A percentile compares a stretch with the other conserved stretches of the same genome.
Evolutionary conservation across 108 stramenopile species (phyloP).

Genomic region (Mediolabrus comicus): DNA sequence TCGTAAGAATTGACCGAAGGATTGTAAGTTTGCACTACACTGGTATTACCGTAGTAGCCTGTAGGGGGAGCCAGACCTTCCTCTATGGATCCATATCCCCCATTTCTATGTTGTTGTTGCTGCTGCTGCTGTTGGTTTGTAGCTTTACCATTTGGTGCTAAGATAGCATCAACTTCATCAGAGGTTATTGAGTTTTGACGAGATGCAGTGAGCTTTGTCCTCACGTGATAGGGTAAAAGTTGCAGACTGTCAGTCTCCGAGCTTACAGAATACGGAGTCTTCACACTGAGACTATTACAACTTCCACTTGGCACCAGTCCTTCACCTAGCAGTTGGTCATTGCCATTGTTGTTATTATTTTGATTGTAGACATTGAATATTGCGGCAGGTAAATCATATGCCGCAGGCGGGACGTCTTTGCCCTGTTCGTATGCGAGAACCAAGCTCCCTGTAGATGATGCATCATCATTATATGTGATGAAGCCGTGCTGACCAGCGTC

Average conservation of each 20-base stretch:
- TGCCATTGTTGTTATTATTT: background rate
- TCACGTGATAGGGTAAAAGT: background rate
- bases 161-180: background rate
- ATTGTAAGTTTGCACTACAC: background rate
- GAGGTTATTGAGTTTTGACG: background rate
- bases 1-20: constrained; percentile 2
- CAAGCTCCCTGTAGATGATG: constrained; percentile 27
- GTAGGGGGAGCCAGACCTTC: constrained; percentile 1
- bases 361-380: constrained; percentile 14
- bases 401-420: constrained; percentile 14
- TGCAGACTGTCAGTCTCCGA: background rate
- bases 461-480: constrained; percentile 27
- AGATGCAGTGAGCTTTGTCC: constrained; percentile 1
- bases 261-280: background rate
- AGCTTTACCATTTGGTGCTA: background rate
- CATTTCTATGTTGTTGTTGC: background rate
- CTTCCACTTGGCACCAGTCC: background rate
- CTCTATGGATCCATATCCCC: constrained; percentile 16
- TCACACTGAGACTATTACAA: background rate
- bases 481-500: constrained; percentile 37
- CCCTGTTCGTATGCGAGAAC: constrained; percentile 21
- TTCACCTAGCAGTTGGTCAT: background rate
- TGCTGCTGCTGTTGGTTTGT: too few relatives aligned
- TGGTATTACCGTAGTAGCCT: background rate
- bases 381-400: constrained; percentile 19